Evolutionary conservation across 306 rosid genomes (phyloP).

Genomic region (Carpinus viminea): DNA sequence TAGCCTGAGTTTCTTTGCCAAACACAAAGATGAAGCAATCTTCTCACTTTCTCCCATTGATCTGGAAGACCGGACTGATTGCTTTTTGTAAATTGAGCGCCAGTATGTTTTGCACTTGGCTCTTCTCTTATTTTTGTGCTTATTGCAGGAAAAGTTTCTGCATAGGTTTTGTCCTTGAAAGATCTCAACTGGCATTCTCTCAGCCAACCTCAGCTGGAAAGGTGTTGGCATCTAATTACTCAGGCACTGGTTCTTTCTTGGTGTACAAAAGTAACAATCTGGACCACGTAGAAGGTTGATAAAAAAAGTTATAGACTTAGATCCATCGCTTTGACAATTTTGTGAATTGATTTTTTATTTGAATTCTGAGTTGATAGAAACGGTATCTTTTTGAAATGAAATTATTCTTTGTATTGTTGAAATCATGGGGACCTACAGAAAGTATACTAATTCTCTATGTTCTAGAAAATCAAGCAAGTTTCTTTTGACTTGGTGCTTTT

Average conservation of each 20-base stretch:
- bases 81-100: slow-evolving; percentile 5
- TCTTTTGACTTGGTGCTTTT: no score
- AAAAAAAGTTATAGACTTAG: not conserved
- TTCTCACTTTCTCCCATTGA: not conserved
- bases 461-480: not conserved
- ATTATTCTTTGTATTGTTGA: not conserved
- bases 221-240: slow-evolving; percentile 65
- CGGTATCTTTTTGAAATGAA: not conserved
- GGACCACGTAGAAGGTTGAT: not conserved
- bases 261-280: slow-evolving; percentile 50
- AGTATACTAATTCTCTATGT: not conserved
- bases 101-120: not conserved
- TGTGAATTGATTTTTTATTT: not conserved
- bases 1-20: not conserved
- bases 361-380: no score
- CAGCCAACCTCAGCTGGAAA: slow-evolving; percentile 77
- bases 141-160: slow-evolving; percentile 65
- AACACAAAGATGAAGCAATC: not conserved
- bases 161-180: slow-evolving; percentile 53
- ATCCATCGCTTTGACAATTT: not conserved
- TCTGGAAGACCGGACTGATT: not conserved
- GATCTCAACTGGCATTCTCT: slow-evolving; percentile 70
- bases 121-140: slow-evolving; percentile 15
- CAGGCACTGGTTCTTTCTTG: slow-evolving; percentile 57
- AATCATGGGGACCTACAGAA: not conserved